A percentile compares a stretch with the other conserved stretches of the same genome.
These are phyloP conservation scores for Aschersonia sp. DNA, from an alignment of 2,329 filamentous ascomycete genomes.

Conservation along the genomic window DNA sequence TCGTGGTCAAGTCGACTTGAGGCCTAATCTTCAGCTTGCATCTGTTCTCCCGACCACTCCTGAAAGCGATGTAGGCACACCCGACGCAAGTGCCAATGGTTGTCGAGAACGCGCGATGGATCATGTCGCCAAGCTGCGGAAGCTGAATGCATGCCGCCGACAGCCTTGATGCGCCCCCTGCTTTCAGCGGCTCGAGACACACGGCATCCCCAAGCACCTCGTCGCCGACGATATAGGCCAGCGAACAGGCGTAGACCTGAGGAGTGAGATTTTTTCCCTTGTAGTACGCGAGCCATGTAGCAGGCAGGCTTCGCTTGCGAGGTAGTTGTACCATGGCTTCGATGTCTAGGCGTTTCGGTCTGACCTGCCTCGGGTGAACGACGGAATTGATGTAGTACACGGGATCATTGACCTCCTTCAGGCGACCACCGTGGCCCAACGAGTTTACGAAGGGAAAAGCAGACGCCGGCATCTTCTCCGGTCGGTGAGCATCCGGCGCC, in stretches of 20 bases:
- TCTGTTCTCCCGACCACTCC: not conserved
- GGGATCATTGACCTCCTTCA: constrained; percentile 1
- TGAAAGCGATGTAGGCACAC: not conserved
- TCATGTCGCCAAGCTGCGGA: not conserved
- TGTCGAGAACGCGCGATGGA: not conserved
- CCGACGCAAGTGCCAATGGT: not conserved
- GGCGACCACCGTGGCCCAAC: too few relatives aligned
- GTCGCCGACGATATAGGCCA: constrained; percentile 17
- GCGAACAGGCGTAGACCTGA: constrained; percentile 12
- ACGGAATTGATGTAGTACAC: constrained; percentile 10
- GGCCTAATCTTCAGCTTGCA: not conserved
- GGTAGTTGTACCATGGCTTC: constrained; percentile 9
- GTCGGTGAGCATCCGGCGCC: not conserved
- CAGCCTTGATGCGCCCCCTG: not conserved
- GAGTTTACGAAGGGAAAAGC: too few relatives aligned
- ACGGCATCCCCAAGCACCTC: constrained; percentile 9
- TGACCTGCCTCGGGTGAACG: constrained; percentile 8
- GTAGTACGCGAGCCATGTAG: constrained; percentile 12
- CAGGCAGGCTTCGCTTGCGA: constrained; percentile 12
- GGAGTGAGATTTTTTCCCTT: constrained; percentile 6
- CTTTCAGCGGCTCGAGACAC: not conserved
- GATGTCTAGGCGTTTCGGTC: constrained; percentile 11
- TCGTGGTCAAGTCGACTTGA: too few relatives aligned
- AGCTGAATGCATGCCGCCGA: not conserved
- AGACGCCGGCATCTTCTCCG: too few relatives aligned